Conservation (phyloP, 2,329 filamentous ascomycete genomes). For the Annulohypoxylon truncatum region DNA sequence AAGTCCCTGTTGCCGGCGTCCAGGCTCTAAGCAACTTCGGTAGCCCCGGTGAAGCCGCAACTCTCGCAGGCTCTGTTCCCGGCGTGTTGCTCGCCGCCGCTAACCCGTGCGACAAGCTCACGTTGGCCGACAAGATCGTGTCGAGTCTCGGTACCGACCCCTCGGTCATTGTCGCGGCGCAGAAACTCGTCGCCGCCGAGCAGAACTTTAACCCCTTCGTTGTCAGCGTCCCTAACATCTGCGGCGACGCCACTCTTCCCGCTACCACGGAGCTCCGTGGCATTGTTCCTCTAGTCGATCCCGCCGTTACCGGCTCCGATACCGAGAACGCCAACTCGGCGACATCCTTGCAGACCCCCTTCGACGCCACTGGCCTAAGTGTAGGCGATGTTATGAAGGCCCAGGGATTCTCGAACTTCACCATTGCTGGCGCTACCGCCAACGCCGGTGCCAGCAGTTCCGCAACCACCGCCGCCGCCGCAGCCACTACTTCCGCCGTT, state of each 20-base stretch:
- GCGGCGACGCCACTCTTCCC: slow-evolving; percentile 71
- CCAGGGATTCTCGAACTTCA: slow-evolving; percentile 73
- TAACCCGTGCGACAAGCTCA: slow-evolving; percentile 75
- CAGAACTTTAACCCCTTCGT: slow-evolving; percentile 79
- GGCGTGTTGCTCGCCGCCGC: slow-evolving; percentile 72
- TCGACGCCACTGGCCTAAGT: slow-evolving; percentile 70
- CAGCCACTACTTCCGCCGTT: slow-evolving; percentile 34
- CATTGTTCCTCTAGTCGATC: slow-evolving; percentile 75
- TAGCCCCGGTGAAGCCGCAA: slow-evolving; percentile 69
- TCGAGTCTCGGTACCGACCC: slow-evolving; percentile 68
- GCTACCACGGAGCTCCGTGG: slow-evolving; percentile 70
- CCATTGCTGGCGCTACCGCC: slow-evolving; percentile 50
- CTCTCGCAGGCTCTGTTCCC: slow-evolving; percentile 71
- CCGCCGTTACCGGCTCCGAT: slow-evolving; percentile 67
- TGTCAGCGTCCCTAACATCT: slow-evolving; percentile 70
- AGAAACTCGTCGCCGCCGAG: slow-evolving; percentile 73
- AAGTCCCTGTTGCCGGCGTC: slow-evolving; percentile 66
- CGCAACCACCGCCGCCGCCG: slow-evolving; percentile 40
- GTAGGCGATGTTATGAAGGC: slow-evolving; percentile 72
- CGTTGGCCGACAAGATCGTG: slow-evolving; percentile 73
- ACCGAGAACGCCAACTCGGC: slow-evolving; percentile 70
- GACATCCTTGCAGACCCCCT: slow-evolving; percentile 63
- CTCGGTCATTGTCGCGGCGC: slow-evolving; percentile 71
- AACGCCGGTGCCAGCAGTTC: slow-evolving; percentile 41
- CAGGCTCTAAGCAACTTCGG: slow-evolving; percentile 65